Base-by-base conservation (phyloP, 306 rosid genomes). In the Prunus salicina region DNA sequence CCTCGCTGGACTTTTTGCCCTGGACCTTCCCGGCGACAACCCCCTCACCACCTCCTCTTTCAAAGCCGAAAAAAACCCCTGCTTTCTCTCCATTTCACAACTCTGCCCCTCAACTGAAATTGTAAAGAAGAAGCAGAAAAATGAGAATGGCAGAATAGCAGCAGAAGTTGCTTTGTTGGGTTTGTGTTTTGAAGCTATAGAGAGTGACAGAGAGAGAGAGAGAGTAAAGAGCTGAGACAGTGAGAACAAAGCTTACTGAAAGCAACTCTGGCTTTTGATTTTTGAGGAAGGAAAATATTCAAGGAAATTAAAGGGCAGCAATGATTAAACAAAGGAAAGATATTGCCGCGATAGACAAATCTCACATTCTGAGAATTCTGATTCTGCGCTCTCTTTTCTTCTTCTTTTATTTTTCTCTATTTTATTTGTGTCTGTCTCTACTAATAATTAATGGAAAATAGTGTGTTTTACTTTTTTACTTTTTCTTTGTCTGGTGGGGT, bases 11-110 rank as follows among this genome's bases (percentile, higher is more conserved):
- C 87, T 84, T 79, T 87, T 94, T 4, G 95, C 78, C 62, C 98
- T 88, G 6, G 98, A 92, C 86, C 84, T 82, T 32, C 79, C 90
- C 64, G 98, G 98, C 15, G 97, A 95, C 12, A 95, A 78, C 2
- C 98, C 97, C 66, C 98, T 82, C 13, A 89, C 96, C 6, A 92
- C 96, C 69, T 95, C 98, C 0, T 90, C 93, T 56, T 88, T 94
- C 0, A 94, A 90, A 3, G 96, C 85, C 19, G 95, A 89, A 57
- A 92, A 94, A 78, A 94, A 94, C 2, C 98, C 97, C 75, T 89
- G 97, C 79, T 94, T 94, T 41, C 90, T 83, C 82, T 94, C 98
- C 98, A 94, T 93, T 43, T 55, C 46, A 63, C 79, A n/a, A 30
- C 64, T 72, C 70, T 55, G 52, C 69, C 71, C 57, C 18, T 14